Conservation (phyloP, 2,329 filamentous ascomycete genomes). For the Phaeosphaeriaceae sp. region DNA sequence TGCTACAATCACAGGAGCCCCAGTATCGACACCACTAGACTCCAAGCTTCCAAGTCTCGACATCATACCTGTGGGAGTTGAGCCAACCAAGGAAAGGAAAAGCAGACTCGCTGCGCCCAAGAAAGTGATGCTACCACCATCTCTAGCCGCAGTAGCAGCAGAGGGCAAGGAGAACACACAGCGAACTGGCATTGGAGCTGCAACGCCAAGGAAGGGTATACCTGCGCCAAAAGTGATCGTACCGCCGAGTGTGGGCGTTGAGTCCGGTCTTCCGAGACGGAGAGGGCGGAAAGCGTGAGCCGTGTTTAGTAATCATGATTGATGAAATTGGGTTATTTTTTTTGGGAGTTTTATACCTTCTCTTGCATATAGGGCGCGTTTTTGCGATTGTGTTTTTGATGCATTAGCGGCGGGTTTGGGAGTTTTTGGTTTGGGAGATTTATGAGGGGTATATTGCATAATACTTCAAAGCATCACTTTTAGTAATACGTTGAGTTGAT, state of each 20-base stretch:
- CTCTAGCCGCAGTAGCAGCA: slow-evolving; percentile 8
- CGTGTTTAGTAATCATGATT: neutral
- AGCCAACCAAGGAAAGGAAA: slow-evolving; percentile 33
- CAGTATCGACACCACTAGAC: slow-evolving; percentile 13
- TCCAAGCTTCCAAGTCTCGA: slow-evolving; percentile 28
- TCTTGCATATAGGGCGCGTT: slow-evolving; percentile 10
- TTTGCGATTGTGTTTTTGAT: neutral
- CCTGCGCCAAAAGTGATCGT: slow-evolving; percentile 28
- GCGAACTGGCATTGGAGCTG: slow-evolving; percentile 17
- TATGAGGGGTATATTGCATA: neutral
- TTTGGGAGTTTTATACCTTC: slow-evolving; percentile 18
- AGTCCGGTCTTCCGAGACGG: slow-evolving; percentile 40
- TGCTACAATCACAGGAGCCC: neutral
- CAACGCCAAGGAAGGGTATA: slow-evolving; percentile 41
- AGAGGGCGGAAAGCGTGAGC: slow-evolving; percentile 22
- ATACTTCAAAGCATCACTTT: no score
- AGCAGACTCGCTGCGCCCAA: slow-evolving; percentile 43
- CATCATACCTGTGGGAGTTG: slow-evolving; percentile 29
- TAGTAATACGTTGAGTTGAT: no score
- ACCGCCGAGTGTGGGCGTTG: slow-evolving; percentile 22
- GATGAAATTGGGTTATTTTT: slow-evolving; percentile 1
- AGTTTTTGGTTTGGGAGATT: neutral
- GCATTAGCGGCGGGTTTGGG: neutral
- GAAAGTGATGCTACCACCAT: slow-evolving; percentile 42
- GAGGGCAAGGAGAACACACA: slow-evolving; percentile 37